Evolutionary conservation across 2,329 filamentous ascomycete genomes (phyloP).

Genomic region (Neospermospora avenae): DNA sequence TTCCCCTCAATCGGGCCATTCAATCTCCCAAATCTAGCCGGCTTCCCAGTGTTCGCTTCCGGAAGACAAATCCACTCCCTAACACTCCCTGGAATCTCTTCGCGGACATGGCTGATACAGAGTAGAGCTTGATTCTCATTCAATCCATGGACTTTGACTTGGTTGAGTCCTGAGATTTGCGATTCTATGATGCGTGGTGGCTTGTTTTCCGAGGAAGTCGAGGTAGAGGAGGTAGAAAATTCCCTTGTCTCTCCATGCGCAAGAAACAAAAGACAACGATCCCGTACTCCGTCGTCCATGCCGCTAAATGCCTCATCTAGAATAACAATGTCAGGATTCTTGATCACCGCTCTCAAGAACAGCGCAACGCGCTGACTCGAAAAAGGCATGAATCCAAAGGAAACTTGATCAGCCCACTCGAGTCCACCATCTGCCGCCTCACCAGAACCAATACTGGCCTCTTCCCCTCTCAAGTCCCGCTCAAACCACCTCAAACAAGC

Average conservation of each 20-base stretch:
- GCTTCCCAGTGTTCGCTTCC: slow-evolving; percentile 60
- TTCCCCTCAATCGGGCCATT: slow-evolving; percentile 58
- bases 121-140: slow-evolving; percentile 73
- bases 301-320: slow-evolving; percentile 87
- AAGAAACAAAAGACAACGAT: slow-evolving; percentile 83
- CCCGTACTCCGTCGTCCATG: slow-evolving; percentile 76
- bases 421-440: slow-evolving; percentile 10
- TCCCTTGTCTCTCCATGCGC: slow-evolving; percentile 56
- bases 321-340: slow-evolving; percentile 76
- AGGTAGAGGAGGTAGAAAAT: slow-evolving; percentile 24
- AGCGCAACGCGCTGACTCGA: slow-evolving; percentile 80
- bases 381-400: slow-evolving; percentile 75
- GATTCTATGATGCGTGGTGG: slow-evolving; percentile 44
- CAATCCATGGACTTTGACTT: slow-evolving; percentile 58
- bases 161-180: slow-evolving; percentile 42
- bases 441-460: slow-evolving; percentile 12
- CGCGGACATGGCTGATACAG: slow-evolving; percentile 87
- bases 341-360: slow-evolving; percentile 78
- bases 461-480: slow-evolving; percentile 59
- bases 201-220: slow-evolving; percentile 12
- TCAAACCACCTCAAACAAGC: slow-evolving; percentile 74
- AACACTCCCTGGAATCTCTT: slow-evolving; percentile 83
- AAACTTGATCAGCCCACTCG: slow-evolving; percentile 63
- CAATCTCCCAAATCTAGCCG: slow-evolving; percentile 63
- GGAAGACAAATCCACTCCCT: slow-evolving; percentile 85